Evolutionary conservation across 768 basidiomycete genomes (phyloP).

Genomic region (Auricularia sp.): DNA sequence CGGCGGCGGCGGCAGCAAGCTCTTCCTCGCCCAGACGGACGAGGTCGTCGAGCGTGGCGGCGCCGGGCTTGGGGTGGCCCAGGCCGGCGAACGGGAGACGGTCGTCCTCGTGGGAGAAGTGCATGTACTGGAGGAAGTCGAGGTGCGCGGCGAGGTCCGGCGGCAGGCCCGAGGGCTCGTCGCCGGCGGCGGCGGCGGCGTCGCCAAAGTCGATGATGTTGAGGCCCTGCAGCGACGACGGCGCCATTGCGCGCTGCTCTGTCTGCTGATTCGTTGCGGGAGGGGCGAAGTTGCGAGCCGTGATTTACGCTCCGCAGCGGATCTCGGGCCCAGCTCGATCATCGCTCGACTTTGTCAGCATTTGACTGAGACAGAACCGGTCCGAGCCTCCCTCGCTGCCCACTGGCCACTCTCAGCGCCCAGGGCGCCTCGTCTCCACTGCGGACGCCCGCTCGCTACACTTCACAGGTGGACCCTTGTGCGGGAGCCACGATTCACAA

Average conservation of each 20-base stretch:
- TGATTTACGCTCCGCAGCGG: too few relatives aligned
- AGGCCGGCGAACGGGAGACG: constrained; percentile 16
- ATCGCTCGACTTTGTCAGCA: too few relatives aligned
- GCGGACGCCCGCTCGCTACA: too few relatives aligned
- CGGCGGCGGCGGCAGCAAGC: constrained; percentile 6
- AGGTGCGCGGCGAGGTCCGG: constrained; percentile 70
- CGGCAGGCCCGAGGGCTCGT: constrained; percentile 30
- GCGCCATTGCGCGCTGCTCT: background rate
- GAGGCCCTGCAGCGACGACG: constrained; percentile 59
- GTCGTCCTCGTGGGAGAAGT: constrained; percentile 4
- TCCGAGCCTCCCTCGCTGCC: too few relatives aligned
- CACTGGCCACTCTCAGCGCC: too few relatives aligned
- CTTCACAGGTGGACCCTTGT: too few relatives aligned
- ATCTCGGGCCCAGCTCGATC: too few relatives aligned
- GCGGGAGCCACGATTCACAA: too few relatives aligned
- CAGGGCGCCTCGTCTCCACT: too few relatives aligned
- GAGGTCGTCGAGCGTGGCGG: constrained; percentile 1
- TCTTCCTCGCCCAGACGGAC: background rate
- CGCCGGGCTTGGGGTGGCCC: background rate
- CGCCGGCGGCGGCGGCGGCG: constrained; percentile 30
- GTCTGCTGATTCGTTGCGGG: background rate
- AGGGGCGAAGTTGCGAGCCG: background rate
- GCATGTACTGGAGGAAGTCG: constrained; percentile 51
- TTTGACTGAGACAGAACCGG: too few relatives aligned
- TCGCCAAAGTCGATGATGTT: constrained; percentile 49